Conservation (phyloP, 257 asterid species). For the Ligustrum vulgare region DNA sequence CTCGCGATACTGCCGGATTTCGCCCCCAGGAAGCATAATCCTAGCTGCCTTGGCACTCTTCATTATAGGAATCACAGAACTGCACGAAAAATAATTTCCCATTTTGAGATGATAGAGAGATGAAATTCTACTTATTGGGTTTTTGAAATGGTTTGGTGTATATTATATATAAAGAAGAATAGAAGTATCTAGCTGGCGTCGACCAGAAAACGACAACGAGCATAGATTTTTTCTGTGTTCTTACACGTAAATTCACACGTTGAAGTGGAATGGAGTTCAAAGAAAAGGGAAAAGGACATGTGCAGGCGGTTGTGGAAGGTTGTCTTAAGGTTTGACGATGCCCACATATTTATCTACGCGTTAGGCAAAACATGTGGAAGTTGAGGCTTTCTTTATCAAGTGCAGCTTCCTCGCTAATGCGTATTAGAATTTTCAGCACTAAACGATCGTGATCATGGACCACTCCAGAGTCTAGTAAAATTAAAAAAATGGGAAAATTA, state of each 20-base stretch:
- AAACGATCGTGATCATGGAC: neutral
- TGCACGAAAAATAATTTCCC: constrained; percentile 68
- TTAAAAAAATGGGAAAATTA: no score
- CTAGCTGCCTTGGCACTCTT: constrained; percentile 44
- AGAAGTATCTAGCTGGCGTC: neutral
- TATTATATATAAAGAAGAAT: neutral
- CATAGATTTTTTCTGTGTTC: neutral
- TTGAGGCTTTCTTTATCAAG: constrained; percentile 21
- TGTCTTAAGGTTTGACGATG: constrained; percentile 16
- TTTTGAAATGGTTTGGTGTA: constrained; percentile 4
- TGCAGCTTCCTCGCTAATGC: neutral
- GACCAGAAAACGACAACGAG: neutral
- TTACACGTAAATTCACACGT: constrained; percentile 3
- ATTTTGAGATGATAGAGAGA: constrained; percentile 23
- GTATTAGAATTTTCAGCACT: neutral
- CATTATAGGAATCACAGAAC: constrained; percentile 25
- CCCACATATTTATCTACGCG: neutral
- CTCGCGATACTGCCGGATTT: constrained; percentile 53
- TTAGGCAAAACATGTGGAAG: constrained; percentile 19
- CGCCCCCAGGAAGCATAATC: constrained; percentile 65
- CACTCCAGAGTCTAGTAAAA: no score
- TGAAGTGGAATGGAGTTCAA: neutral
- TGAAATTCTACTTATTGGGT: neutral
- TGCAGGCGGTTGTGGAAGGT: constrained; percentile 31
- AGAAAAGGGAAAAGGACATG: constrained; percentile 17